Evolutionary conservation across 495 filamentous ascomycete genomes (phyloP).

Genomic region (Aspergillus indologenus): DNA sequence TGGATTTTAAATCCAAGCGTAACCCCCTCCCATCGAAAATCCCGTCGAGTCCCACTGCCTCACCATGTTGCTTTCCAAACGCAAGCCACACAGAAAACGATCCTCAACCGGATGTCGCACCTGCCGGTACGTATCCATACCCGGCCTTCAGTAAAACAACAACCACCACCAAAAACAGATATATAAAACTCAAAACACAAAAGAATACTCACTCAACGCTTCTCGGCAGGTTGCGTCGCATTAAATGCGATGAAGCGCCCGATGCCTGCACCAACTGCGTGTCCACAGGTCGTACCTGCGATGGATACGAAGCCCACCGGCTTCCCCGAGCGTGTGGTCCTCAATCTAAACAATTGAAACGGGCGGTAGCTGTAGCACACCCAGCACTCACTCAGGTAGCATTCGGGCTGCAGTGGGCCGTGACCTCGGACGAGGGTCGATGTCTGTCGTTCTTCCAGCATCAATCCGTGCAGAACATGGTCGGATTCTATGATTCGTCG

Average conservation of each 20-base stretch:
- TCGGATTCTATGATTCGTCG: conserved; percentile 19
- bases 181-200: too few species aligned
- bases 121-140: conserved; percentile 9
- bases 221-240: conserved; percentile 4
- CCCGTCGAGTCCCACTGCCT: not conserved
- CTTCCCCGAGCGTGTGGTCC: not conserved
- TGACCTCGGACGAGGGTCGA: conserved; percentile 25
- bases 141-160: not conserved
- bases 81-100: not conserved
- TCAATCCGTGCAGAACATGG: conserved; percentile 17
- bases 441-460: conserved; percentile 24
- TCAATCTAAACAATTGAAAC: not conserved
- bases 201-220: too few species aligned
- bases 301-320: conserved; percentile 8
- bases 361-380: not conserved
- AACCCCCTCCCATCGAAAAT: not conserved
- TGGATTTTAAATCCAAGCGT: not conserved
- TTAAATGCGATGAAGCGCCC: conserved; percentile 15
- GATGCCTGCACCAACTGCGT: conserved; percentile 8
- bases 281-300: conserved; percentile 1
- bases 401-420: conserved; percentile 11
- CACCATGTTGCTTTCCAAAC: not conserved
- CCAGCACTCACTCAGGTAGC: not conserved
- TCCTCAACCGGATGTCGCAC: conserved; percentile 13
- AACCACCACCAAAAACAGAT: too few species aligned